Conservation (phyloP, 1,284 basidiomycete species). For the Rhodotorula sp. region DNA sequence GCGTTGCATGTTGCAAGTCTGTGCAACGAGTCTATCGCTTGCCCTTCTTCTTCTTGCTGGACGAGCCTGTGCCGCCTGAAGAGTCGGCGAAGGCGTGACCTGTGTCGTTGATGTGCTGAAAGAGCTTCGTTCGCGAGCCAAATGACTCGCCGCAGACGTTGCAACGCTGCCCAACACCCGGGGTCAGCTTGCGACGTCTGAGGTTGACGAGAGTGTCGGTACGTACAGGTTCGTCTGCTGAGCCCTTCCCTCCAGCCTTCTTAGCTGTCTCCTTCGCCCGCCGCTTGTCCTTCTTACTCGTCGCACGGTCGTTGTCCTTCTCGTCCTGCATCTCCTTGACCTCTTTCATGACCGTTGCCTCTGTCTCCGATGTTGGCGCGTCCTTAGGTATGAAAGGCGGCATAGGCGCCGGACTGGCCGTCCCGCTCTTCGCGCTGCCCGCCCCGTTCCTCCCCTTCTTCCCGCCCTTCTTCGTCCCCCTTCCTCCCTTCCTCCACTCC, state of each 20-base stretch:
- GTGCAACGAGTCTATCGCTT: constrained; percentile 16
- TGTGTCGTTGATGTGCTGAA: constrained; percentile 68
- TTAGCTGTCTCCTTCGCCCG: constrained; percentile 74
- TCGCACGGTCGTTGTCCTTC: constrained; percentile 39
- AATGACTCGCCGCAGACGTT: constrained; percentile 70
- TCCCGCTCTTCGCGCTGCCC: background rate
- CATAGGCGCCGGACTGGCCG: constrained; percentile 2
- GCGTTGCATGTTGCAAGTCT: background rate
- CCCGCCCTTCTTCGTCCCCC: constrained; percentile 22
- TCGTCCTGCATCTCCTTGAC: constrained; percentile 17
- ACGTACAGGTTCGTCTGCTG: constrained; percentile 12
- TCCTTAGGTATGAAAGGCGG: too few species aligned
- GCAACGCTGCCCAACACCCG: constrained; percentile 56
- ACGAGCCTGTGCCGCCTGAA: background rate
- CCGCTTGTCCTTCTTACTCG: constrained; percentile 77
- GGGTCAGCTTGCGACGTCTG: background rate
- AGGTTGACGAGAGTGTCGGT: background rate
- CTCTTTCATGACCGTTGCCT: background rate
- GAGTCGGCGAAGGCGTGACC: constrained; percentile 67
- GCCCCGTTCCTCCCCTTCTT: background rate
- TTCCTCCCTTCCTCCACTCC: background rate
- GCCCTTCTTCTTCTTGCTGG: constrained; percentile 32
- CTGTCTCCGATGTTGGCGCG: too few species aligned
- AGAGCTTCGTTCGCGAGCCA: constrained; percentile 72
- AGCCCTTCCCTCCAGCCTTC: constrained; percentile 55